phyloP scores from a whole-genome alignment of 2,329 filamentous ascomycete species.

The Cladobotryum mycophilum region DNA sequence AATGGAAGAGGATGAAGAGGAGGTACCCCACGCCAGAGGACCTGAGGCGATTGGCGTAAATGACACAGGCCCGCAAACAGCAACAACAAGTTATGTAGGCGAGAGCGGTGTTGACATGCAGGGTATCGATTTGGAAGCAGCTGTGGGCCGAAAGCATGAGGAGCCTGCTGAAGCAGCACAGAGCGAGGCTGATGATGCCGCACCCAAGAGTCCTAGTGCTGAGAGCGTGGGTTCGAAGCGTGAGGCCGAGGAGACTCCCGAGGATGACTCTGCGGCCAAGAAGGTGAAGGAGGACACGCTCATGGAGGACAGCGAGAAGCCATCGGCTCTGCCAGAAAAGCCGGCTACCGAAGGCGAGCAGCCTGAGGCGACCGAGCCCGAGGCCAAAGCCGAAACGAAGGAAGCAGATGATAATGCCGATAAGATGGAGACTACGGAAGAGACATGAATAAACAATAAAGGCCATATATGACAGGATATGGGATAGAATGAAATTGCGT shows the following conservation, averaged over 20 bases:
- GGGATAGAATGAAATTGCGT: too few species aligned
- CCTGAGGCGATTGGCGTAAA: constrained; percentile 79
- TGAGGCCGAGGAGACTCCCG: constrained; percentile 45
- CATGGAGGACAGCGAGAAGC: constrained; percentile 12
- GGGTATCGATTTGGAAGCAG: constrained; percentile 55
- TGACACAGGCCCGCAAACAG: constrained; percentile 72
- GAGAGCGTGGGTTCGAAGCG: constrained; percentile 44
- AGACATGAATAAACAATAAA: too few species aligned
- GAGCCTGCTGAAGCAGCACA: constrained; percentile 19
- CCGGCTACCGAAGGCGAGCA: not conserved
- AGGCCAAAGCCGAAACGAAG: constrained; percentile 8
- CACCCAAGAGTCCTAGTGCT: constrained; percentile 21
- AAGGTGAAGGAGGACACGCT: constrained; percentile 42
- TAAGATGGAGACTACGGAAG: not conserved
- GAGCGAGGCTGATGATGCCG: constrained; percentile 19
- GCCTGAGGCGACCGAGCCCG: constrained; percentile 11
- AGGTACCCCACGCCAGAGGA: constrained; percentile 74
- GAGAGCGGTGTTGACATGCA: constrained; percentile 42
- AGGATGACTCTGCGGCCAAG: constrained; percentile 36
- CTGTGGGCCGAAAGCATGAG: constrained; percentile 49
- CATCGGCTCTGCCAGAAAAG: constrained; percentile 7
- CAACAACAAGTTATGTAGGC: constrained; percentile 33
- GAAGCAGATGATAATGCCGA: not conserved
- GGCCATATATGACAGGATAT: too few species aligned
- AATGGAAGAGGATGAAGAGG: constrained; percentile 47